These are phyloP conservation scores for Chaetomiaceae sp. DNA, from an alignment of 2,329 filamentous ascomycete genomes.

Conservation along the genomic window DNA sequence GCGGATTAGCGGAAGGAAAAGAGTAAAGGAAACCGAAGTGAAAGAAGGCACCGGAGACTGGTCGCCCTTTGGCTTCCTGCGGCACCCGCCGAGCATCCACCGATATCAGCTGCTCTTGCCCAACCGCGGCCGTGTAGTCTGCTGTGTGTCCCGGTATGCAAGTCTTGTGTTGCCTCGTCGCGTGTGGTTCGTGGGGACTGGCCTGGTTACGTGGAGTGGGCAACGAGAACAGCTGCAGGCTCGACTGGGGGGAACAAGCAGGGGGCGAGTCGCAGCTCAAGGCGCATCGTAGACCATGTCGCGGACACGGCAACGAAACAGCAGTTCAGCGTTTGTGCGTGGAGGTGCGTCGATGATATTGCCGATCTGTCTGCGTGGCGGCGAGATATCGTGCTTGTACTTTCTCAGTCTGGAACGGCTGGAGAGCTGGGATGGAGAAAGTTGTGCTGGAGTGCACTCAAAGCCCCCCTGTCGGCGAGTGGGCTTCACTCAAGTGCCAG, in stretches of 20 bases:
- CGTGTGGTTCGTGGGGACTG: neutral
- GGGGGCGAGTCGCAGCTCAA: conserved; percentile 12
- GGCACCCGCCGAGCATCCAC: conserved; percentile 11
- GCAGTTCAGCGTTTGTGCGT: neutral
- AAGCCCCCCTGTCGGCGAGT: too few relatives aligned
- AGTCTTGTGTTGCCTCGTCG: neutral
- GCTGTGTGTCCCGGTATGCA: too few relatives aligned
- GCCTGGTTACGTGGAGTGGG: neutral
- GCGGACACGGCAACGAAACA: neutral
- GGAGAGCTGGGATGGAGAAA: neutral
- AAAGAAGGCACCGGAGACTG: too few relatives aligned
- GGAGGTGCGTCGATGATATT: neutral
- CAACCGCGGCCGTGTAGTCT: neutral
- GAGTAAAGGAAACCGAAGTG: neutral
- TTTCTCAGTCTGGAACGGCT: too few relatives aligned
- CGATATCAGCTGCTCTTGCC: neutral
- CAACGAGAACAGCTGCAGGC: neutral
- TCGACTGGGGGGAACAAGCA: conserved; percentile 8
- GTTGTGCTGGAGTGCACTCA: too few relatives aligned
- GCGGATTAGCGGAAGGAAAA: neutral
- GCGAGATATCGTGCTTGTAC: neutral
- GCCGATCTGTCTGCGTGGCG: neutral
- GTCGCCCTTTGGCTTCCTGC: neutral
- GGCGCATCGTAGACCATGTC: conserved; percentile 20
- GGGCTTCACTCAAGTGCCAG: too few relatives aligned